These are phyloP conservation scores for Fraxinus dipetala DNA, from an alignment of 305 asterid species.

Conservation along the genomic window DNA sequence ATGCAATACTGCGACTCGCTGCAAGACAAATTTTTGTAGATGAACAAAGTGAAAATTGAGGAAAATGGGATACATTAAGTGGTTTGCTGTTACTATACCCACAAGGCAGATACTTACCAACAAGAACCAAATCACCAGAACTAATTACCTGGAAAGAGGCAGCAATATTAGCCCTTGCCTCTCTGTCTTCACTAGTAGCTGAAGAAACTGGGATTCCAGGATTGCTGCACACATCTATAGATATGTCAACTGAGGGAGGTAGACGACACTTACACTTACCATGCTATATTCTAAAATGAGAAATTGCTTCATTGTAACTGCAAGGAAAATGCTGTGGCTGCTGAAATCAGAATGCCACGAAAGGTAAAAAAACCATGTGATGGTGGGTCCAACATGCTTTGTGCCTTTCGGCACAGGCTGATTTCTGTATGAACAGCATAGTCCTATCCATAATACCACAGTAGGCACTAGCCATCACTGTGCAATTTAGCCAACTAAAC, in stretches of 20 bases:
- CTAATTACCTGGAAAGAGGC: conserved; percentile 87
- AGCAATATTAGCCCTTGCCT: conserved; percentile 85
- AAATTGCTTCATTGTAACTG: neutral
- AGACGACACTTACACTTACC: neutral
- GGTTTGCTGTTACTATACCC: neutral
- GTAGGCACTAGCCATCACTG: neutral
- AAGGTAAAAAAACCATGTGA: neutral
- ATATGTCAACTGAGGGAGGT: conserved; percentile 6
- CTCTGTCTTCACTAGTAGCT: conserved; percentile 65
- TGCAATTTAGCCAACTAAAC: neutral
- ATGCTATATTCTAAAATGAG: neutral
- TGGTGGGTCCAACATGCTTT: neutral
- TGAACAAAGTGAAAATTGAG: neutral
- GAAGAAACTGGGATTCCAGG: conserved; percentile 63
- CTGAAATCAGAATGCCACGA: neutral
- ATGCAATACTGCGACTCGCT: conserved; percentile 91
- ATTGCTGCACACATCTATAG: conserved; percentile 47
- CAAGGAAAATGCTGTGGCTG: neutral
- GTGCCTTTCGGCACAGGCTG: neutral
- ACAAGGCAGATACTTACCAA: neutral
- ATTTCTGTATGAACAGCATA: neutral
- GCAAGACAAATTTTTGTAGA: conserved; percentile 24
- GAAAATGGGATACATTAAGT: neutral
- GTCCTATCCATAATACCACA: neutral
- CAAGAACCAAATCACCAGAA: neutral